phyloP scores from a whole-genome alignment of 139 green algal species.

The Raphidocelis subcapitata region DNA sequence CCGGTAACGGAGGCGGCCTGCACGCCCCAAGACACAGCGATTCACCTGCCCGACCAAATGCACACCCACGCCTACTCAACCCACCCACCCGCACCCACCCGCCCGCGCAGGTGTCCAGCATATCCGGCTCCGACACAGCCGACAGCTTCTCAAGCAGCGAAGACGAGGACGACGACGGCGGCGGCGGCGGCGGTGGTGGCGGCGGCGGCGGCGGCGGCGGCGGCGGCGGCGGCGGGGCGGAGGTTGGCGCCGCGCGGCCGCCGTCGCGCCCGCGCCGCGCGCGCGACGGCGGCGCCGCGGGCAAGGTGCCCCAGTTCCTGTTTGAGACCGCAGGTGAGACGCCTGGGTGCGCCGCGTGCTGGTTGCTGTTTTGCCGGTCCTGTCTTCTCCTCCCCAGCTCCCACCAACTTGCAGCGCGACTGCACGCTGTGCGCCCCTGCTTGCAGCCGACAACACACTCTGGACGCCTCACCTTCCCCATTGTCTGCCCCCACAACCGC shows the following conservation, averaged over 20 bases:
- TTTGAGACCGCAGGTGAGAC: slow-evolving; percentile 33
- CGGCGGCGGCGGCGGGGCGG: neutral
- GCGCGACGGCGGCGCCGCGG: neutral
- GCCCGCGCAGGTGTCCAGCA: slow-evolving; percentile 61
- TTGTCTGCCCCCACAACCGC: no score
- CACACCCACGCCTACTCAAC: slow-evolving; percentile 2
- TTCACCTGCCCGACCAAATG: no score
- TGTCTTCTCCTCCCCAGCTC: no score
- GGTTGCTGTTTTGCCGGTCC: no score
- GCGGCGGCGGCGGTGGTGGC: slow-evolving; percentile 7
- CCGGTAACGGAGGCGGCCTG: no score
- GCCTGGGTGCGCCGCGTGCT: no score
- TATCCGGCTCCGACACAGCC: slow-evolving; percentile 51
- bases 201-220: neutral
- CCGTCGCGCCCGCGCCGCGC: slow-evolving; percentile 1
- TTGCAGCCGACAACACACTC: no score
- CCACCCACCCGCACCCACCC: slow-evolving; percentile 26
- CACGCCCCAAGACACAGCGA: no score
- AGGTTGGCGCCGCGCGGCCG: neutral
- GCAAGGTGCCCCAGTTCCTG: slow-evolving; percentile 21
- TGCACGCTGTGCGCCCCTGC: no score
- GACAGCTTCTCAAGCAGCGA: slow-evolving; percentile 27
- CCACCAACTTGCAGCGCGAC: no score
- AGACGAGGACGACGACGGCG: slow-evolving; percentile 32
- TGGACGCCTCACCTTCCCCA: no score